Percentiles rank a stretch among this genome's conserved stretches.
phyloP scores from a whole-genome alignment of 1,284 basidiomycete genomes.

The Melampsora americana region DNA sequence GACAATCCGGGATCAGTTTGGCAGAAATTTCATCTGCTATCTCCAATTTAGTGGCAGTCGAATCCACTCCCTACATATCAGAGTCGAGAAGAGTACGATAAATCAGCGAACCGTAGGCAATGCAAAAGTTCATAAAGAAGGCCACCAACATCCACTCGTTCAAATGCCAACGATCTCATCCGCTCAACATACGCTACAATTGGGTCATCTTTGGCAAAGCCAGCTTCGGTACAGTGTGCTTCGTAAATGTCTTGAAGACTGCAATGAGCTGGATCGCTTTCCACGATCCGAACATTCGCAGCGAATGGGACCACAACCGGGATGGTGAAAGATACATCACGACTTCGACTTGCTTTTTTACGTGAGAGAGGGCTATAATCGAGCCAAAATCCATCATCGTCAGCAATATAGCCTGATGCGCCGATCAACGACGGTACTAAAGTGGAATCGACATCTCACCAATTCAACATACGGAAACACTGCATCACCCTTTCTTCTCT shows the following conservation, averaged over 20 bases:
- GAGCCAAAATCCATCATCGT: background rate
- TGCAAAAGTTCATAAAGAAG: background rate
- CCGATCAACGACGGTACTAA: constrained; percentile 50
- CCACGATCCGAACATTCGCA: constrained; percentile 77
- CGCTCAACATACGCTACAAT: constrained; percentile 72
- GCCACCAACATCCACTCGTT: constrained; percentile 67
- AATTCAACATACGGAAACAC: constrained; percentile 86
- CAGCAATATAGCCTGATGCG: constrained; percentile 22
- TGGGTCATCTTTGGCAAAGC: constrained; percentile 83
- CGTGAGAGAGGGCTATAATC: constrained; percentile 69
- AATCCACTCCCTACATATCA: constrained; percentile 18
- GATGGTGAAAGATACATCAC: constrained; percentile 86
- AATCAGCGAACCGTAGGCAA: background rate
- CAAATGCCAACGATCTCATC: constrained; percentile 45
- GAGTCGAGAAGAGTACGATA: background rate
- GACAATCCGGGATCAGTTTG: constrained; percentile 86
- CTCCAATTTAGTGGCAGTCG: constrained; percentile 67
- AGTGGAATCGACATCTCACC: constrained; percentile 64
- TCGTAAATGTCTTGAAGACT: constrained; percentile 93
- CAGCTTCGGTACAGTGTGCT: constrained; percentile 72
- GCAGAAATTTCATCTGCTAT: constrained; percentile 82
- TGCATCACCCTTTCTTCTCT: constrained; percentile 92
- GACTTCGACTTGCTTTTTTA: constrained; percentile 88
- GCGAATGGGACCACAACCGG: constrained; percentile 83
- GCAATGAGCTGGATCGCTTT: constrained; percentile 86